phyloP scores from a whole-genome alignment of 345 rosid genomes.

The Mangifera indica region DNA sequence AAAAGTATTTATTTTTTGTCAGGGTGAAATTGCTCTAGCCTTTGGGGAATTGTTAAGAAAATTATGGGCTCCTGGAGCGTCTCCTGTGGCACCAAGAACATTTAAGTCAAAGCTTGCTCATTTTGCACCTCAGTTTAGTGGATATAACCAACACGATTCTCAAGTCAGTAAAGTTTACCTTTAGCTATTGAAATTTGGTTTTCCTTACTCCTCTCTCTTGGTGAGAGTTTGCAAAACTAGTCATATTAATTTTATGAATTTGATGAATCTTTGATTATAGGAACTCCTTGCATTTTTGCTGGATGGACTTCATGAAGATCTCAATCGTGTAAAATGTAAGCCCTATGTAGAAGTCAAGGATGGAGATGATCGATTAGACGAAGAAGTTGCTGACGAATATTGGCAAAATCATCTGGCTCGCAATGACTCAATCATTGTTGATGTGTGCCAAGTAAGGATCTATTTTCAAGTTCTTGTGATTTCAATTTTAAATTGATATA shows the following conservation, averaged over 20 bases:
- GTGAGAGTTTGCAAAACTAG: slow-evolving; percentile 14
- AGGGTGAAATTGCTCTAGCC: slow-evolving; percentile 97
- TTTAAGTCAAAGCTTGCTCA: slow-evolving; percentile 96
- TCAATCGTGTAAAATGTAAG: slow-evolving; percentile 86
- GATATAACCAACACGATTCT: slow-evolving; percentile 99
- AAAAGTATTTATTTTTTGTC: slow-evolving; percentile 24
- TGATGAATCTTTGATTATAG: slow-evolving; percentile 42
- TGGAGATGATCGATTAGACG: slow-evolving; percentile 75
- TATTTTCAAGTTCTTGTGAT: slow-evolving; percentile 25
- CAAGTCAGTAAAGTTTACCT: slow-evolving; percentile 60
- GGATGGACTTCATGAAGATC: slow-evolving; percentile 99
- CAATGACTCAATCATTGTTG: slow-evolving; percentile 87
- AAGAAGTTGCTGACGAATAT: slow-evolving; percentile 93
- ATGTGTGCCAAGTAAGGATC: slow-evolving; percentile 79
- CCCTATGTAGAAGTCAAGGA: slow-evolving; percentile 92
- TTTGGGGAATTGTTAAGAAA: slow-evolving; percentile 90
- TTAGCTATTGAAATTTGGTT: slow-evolving; percentile 25
- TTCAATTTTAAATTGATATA: slow-evolving; percentile 17
- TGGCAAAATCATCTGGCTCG: slow-evolving; percentile 91
- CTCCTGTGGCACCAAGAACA: slow-evolving; percentile 76
- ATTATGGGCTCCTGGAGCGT: slow-evolving; percentile 92
- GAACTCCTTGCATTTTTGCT: slow-evolving; percentile 91
- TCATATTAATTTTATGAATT: slow-evolving; percentile 29
- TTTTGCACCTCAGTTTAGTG: slow-evolving; percentile 94
- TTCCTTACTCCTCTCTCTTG: slow-evolving; percentile 19